Evolutionary conservation across 441 rosid species (phyloP).

Genomic region (Adansonia rubrostipa): DNA sequence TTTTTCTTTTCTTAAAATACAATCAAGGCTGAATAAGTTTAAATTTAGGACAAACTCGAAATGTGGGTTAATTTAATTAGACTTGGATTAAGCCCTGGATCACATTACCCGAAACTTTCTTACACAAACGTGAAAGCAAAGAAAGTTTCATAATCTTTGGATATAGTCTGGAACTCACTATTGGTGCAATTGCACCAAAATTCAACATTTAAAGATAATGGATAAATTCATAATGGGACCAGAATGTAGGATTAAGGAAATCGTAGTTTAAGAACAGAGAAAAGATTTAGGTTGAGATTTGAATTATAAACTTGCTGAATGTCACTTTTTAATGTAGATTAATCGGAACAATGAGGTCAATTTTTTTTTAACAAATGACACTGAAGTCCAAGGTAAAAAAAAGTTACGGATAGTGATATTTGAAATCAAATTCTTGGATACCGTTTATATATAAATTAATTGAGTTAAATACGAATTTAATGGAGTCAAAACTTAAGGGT

Average conservation of each 20-base stretch:
- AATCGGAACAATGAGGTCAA: neutral
- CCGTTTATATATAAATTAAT: too few relatives aligned
- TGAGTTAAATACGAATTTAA: too few relatives aligned
- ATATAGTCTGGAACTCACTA: neutral
- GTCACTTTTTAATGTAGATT: too few relatives aligned
- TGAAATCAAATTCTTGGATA: too few relatives aligned
- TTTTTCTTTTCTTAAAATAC: neutral
- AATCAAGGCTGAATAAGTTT: constrained; percentile 11
- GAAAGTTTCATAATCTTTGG: neutral
- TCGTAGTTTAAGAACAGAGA: too few relatives aligned
- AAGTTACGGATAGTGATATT: too few relatives aligned
- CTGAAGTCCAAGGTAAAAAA: too few relatives aligned
- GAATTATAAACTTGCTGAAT: neutral
- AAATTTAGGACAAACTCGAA: neutral
- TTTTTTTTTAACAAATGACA: too few relatives aligned
- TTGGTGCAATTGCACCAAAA: neutral
- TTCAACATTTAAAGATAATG: neutral
- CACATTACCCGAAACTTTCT: neutral
- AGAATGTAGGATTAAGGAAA: neutral
- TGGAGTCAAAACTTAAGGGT: constrained; percentile 6
- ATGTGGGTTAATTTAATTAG: neutral
- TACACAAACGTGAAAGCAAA: neutral
- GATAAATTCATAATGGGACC: constrained; percentile 18
- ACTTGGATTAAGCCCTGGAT: neutral
- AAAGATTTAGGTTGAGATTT: too few relatives aligned